Evolutionary conservation across 306 rosid species (phyloP), one percentile per base, ranked within the genome.

Genomic region (Ormosia semicastrata): DNA sequence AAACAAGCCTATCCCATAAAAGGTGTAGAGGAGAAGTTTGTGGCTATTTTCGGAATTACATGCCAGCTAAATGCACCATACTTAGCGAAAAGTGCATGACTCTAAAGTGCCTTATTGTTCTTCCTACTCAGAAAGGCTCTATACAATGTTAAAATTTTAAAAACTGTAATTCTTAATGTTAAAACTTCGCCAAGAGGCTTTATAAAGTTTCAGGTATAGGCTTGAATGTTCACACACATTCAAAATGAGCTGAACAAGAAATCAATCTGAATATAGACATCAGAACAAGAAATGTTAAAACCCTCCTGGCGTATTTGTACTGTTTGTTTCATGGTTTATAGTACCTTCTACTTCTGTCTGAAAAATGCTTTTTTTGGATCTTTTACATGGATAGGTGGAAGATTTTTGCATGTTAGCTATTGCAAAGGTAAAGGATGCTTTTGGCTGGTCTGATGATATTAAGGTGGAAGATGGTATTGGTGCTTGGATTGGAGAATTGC

Each of bases 401-500:
- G 92, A 85, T 36, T 91, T 78, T 58, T 88, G 97, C 78, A 6
- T 47, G 68, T 86, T 89, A 52, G 74, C 93, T 64, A 85, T 95
- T 53, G 74, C 83, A 57, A 92, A 87, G 87, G 75, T 95, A 76
- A 91, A 87, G 75, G 85, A 86, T 75, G 92, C 91, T 62, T 87
- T 85, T 76, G 92, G 93, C 32, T 95, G 97, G 98, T 81, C 90
- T 0, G 93, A 83, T 49, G 97, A 93, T 64, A 81, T 91, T 77
- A 76, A 18, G 81, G 79, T 64, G 29, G 97, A 91, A 83, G 85
- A 77, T 82, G 80, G 87, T 57, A 77, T 86, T 49, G 95, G 99
- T 77, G 91, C 85, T 36, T 95, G 91, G 93, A 89, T 85, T 58
- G 99, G 99, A 59, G 89, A 88, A 84, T 67, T 89, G 82, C 99